phyloP scores from a whole-genome alignment of 1,284 basidiomycete genomes.

The Exobasidium cylindrosporum region DNA sequence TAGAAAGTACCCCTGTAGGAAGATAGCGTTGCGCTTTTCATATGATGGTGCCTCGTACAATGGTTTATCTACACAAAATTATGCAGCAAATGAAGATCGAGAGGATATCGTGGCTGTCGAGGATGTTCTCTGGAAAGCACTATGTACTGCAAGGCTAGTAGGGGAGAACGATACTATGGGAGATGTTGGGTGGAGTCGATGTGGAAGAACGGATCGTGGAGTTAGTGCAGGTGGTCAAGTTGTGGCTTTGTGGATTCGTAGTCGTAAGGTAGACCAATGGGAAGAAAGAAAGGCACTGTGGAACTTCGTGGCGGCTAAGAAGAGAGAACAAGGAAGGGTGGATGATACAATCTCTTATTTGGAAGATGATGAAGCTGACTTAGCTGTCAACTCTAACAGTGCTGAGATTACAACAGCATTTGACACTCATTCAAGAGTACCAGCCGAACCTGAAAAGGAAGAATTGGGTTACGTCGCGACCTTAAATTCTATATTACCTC shows the following conservation, averaged over 20 bases:
- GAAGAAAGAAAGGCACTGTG: constrained; percentile 11
- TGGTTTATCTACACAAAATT: constrained; percentile 69
- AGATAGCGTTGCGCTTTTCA: constrained; percentile 86
- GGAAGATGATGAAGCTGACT: neutral
- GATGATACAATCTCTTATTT: too few relatives aligned
- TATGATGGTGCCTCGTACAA: constrained; percentile 91
- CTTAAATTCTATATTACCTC: constrained; percentile 85
- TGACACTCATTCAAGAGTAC: neutral
- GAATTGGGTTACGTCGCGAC: constrained; percentile 77
- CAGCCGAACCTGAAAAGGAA: constrained; percentile 7
- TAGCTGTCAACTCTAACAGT: neutral
- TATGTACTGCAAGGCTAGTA: constrained; percentile 41
- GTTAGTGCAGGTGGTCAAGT: constrained; percentile 95
- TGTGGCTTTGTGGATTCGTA: constrained; percentile 71
- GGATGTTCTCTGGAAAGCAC: constrained; percentile 75
- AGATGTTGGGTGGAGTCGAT: constrained; percentile 80
- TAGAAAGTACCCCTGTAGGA: constrained; percentile 65
- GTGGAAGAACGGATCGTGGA: constrained; percentile 90
- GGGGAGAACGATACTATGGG: constrained; percentile 41
- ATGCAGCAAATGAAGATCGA: constrained; percentile 55
- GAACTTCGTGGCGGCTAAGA: constrained; percentile 9
- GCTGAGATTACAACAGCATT: neutral
- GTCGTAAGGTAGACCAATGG: constrained; percentile 44
- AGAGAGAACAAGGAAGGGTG: neutral
- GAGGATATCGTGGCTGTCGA: constrained; percentile 83